A percentile compares a stretch with the other conserved stretches of the same genome.
Evolutionary conservation across 768 basidiomycete genomes (phyloP).

Genomic region (Nidularia pulvinata): DNA sequence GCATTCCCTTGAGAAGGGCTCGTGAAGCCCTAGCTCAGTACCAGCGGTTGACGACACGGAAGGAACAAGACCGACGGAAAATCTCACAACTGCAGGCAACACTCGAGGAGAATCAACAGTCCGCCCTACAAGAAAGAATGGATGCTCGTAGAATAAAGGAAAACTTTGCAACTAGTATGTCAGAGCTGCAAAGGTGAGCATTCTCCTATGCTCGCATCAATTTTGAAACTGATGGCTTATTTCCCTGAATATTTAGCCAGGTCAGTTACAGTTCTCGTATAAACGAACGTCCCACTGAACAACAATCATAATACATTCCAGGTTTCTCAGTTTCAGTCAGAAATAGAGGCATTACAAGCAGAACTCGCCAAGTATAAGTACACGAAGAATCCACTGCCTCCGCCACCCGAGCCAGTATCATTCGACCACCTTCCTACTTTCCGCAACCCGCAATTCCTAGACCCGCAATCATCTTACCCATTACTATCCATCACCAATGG

Average conservation of each 20-base stretch:
- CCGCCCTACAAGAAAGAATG: slow-evolving; percentile 6
- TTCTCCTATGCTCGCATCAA: neutral
- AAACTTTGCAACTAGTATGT: neutral
- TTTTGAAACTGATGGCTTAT: neutral
- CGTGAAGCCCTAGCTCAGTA: slow-evolving; percentile 34
- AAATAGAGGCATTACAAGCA: neutral
- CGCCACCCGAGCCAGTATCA: slow-evolving; percentile 53
- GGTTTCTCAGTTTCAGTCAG: neutral
- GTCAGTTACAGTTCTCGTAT: neutral
- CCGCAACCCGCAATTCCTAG: slow-evolving; percentile 8
- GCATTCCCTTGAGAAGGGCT: slow-evolving; percentile 24
- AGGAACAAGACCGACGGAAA: neutral
- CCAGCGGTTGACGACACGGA: slow-evolving; percentile 31
- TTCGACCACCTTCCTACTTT: slow-evolving; percentile 40
- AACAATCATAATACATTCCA: neutral
- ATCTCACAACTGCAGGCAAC: slow-evolving; percentile 11
- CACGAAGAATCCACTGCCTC: slow-evolving; percentile 49
- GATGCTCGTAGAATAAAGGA: neutral
- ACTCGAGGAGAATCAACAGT: slow-evolving; percentile 23
- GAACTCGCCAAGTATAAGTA: slow-evolving; percentile 1
- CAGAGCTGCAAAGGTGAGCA: neutral
- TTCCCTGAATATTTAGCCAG: neutral
- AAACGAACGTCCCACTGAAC: no score
- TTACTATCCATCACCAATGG: neutral
- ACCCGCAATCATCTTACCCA: slow-evolving; percentile 4